Base-by-base conservation (phyloP, 352 stramenopile genomes). In the Pythium diclinum region DNA sequence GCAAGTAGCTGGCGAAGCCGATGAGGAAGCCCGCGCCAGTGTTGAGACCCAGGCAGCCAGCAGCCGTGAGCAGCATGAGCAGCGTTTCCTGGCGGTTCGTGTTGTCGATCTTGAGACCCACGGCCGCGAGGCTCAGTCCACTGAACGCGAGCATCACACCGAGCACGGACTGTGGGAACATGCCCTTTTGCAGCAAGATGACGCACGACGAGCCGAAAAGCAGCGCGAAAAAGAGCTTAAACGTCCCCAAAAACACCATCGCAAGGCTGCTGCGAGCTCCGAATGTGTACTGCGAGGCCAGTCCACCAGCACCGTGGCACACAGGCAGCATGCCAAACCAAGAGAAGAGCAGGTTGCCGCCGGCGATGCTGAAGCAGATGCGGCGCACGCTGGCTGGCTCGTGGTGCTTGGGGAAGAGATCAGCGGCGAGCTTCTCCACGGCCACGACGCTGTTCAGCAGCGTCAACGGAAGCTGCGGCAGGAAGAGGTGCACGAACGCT, bases 381-480 rank as follows among this genome's bases (percentile, higher is more conserved):
- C 83, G 81, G 9, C 79, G 83, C 55, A 90, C 77, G 14, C 72
- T 72, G 10, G 82, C 81, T 6, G 82, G 81, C 13, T 72, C 66
- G 51, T 83, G 56, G 48, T 92, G 81, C 57, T 90, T 88, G 0
- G 91, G 92, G 77, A 97, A 98, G 6, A 98, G 75, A 25, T 89
- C 84, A 34, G 86, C 69, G 4, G 90, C 88, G 48, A 98, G 77
- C 30, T 91, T 89, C 62, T 94, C 94, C 6, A 98, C 80, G 28
- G 85, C 91, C 13, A 98, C 82, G n/a, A 98, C 89, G 52, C 77
- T 94, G 75, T 98, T 98, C 47, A 98, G 73, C 23, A 95, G 83
- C 23, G 94, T 97, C 9, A 98, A 73, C 10, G 94, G 92, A 9
- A 98, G 55, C 67, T 98, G 94, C 11, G 94, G 90, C 42, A 98